Base-by-base conservation (phyloP, 768 basidiomycete genomes). In the Gyrodon lividus region DNA sequence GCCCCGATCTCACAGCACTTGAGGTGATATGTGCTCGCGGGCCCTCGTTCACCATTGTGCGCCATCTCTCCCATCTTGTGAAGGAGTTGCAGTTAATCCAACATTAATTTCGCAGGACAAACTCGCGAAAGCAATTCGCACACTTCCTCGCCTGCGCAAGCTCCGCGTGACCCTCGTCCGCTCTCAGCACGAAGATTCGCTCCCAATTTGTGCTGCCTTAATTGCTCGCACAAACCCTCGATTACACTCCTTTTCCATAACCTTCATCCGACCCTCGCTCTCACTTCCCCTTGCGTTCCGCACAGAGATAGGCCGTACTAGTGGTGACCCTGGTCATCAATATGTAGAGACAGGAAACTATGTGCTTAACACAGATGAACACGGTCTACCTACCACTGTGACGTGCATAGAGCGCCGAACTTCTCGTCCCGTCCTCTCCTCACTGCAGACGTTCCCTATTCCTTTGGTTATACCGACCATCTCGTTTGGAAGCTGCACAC, bases 21-120 rank as follows among this genome's bases (percentile, higher is more conserved):
- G 81, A 86, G 55, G 68, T 90, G 37, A 81, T 82, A 14, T 87
- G 84, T 61, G 75, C 77, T 12, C 81, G 81, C 58, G 84, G 81
- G 58, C 83, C 88, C 10, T 87, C 86, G 1, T 85, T 90, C 65
- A 84, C 84, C 51, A 74, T 90, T 34, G 87, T 87, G 79, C 68
- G 46, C 41, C 14, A 24, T 8, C 46, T 30, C 24, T 26, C 13
- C 17, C 22, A 14, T 5, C 38, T 35, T 34, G 14, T 3, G 42
- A 12, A 17, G 6, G 20, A 45, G 1, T 16, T n/a, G 37, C 13
- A 20, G 34, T 23, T 17, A 14, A 40, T 22, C 16, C 6, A 16
- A 13, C 17, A 43, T 23, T 34, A n/a, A n/a, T 52, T 40, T 56
- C 9, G 9, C 33, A 68, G 66, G 64, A 64, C 30, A 54, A 61